Base-by-base conservation (phyloP, 1,139 yeast genomes). In the Suhomyces bolitotheri region DNA sequence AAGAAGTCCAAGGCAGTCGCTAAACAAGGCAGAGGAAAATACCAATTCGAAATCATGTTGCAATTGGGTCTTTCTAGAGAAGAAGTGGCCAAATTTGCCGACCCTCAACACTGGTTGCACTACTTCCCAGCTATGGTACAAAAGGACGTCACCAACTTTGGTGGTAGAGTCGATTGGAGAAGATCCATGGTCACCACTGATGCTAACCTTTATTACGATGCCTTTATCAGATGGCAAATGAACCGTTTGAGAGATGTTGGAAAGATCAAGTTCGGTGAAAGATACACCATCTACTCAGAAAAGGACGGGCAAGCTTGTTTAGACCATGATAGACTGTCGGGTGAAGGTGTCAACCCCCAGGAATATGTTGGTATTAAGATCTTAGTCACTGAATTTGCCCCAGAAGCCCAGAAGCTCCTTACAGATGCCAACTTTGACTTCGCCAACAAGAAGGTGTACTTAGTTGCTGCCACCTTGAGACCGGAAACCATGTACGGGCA, bases 401-500 rank as follows among this genome's bases (percentile, higher is more conserved):
- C 66, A n/a, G 73, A 64, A 29, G 83, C 94, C 16, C 54, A 64
- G 36, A 64, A 69, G 33, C 52, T 60, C 14, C 67, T 90, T 29
- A 69, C 69, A 31, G 67, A 70, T 34, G 64, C 74, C 29, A 61
- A 61, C 22, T 71, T 80, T 41, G 72, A 71, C 38, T 34, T 56
- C 27, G 51, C 61, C 16, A 72, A 64, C 40, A 87, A 86, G 66
- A 82, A 80, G 50, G 73, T 89, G 25, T 89, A 62, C 66, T 73
- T 92, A 45, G 89, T 94, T 36, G 98, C 99, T 43, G 98, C 98
- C 24, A 92, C 98, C 50, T 79, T 94, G 54, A 84, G 99, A 71
- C 97, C 99, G 24, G 99, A 92, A 70, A 92, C 99, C 50, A 88
- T 94, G 97, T 90, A 90, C 56, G 98, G 97, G 47, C 98, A 94